Evolutionary conservation across 306 rosid species (phyloP).

Genomic region (Benincasa hispida): DNA sequence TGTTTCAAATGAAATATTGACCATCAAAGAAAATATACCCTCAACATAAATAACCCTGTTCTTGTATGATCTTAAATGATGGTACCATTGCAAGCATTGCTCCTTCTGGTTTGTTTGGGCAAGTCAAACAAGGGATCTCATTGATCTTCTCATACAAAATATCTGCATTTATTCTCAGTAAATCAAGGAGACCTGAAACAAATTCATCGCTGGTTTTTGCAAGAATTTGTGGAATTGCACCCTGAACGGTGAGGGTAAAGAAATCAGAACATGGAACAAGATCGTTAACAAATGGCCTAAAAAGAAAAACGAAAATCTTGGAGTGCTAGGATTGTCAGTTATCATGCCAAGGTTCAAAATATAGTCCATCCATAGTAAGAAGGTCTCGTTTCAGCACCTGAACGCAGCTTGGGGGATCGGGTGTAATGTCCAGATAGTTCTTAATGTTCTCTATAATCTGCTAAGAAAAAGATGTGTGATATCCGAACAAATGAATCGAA

Average conservation of each 20-base stretch:
- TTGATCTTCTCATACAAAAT: conserved; percentile 17
- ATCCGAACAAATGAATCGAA: background rate
- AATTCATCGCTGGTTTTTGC: conserved; percentile 19
- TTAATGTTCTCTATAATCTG: conserved; percentile 13
- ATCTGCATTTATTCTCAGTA: conserved; percentile 17
- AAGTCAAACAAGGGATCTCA: conserved; percentile 28
- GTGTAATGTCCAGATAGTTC: background rate
- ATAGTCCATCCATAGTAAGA: background rate
- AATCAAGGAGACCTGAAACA: conserved; percentile 15
- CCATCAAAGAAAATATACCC: background rate
- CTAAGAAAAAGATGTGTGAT: background rate
- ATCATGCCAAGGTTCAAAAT: background rate
- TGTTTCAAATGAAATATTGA: background rate
- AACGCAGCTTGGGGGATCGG: conserved; percentile 22
- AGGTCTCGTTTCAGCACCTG: conserved; percentile 15
- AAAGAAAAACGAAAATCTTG: background rate
- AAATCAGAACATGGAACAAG: background rate
- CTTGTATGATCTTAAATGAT: background rate
- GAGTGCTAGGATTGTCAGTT: background rate
- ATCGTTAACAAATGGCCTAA: background rate
- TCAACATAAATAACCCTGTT: background rate
- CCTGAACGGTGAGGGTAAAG: conserved; percentile 16
- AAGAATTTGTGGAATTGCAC: conserved; percentile 33
- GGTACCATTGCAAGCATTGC: conserved; percentile 35
- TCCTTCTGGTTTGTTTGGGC: conserved; percentile 44